Evolutionary conservation across 2,329 filamentous ascomycete species (phyloP), one percentile per base, ranked within the genome.

Genomic region (Penicillium janthinellum): DNA sequence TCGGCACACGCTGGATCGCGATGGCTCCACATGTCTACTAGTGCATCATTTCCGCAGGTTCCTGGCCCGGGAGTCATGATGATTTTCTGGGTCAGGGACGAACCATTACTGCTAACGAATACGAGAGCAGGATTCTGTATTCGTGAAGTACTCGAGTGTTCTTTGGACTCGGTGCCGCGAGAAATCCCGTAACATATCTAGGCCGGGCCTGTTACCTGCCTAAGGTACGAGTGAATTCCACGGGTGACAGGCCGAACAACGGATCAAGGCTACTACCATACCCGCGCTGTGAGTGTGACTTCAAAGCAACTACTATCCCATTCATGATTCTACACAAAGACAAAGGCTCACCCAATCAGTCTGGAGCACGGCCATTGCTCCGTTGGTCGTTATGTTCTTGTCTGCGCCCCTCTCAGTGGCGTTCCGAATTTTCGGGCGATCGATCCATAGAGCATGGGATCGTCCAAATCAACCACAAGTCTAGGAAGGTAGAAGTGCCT

Each of bases 81-180:
- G 44, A 48, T 55, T 15, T 48, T 54, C 41, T 50, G 51, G 56
- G 44, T 58, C 57, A 54, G 57, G 57, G 15, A 58, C 51, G 37
- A 58, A 54, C 57, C 17, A 38, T 37, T 44, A 28, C 25, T 39
- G n/a, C 28, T 8, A 10, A 8, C 7, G 31, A 31, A 31, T 31
- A 31, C 31, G 8, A 7, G 28, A 8, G 31, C 31, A 31, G 8
- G 31, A 31, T 31, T 3, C 6, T 31, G 31, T 10, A 31, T 31
- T 31, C 8, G 8, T 31, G 7, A 31, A 10, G 31, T 10, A 31
- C 31, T 31, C 31, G 31, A 31, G 31, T 8, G 31, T 31, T 31
- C 7, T 10, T 31, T 31, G 8, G 31, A 31, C 31, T 10, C 31
- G 7, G 7, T 31, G 31, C 31, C 31, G 31, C 1, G 7, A 10